phyloP scores from a whole-genome alignment of 345 rosid species.

The Pistacia vera region DNA sequence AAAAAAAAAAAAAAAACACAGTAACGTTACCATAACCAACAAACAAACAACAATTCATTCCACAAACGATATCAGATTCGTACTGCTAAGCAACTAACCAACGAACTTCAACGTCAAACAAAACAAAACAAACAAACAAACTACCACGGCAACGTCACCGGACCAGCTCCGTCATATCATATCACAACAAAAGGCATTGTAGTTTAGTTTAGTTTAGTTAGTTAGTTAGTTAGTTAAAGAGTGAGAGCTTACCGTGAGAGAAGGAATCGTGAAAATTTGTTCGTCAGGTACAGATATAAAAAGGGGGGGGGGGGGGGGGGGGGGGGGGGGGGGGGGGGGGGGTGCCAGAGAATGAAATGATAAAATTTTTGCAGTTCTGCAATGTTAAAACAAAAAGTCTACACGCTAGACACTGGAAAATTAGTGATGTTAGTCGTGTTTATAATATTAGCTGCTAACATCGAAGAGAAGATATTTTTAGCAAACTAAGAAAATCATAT shows the following conservation, averaged over 20 bases:
- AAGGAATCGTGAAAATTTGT: background rate
- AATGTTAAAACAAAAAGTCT: background rate
- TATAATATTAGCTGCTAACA: background rate
- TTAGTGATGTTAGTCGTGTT: background rate
- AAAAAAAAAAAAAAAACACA: background rate
- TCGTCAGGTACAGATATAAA: too few species aligned
- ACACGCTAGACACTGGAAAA: background rate
- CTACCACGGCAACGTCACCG: background rate
- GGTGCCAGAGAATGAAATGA: slow-evolving; percentile 12
- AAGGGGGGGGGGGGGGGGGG: too few species aligned
- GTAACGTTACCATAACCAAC: background rate
- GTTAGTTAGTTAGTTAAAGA: too few species aligned
- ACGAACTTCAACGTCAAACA: background rate
- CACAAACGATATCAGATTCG: background rate
- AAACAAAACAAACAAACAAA: too few species aligned
- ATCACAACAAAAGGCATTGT: too few species aligned
- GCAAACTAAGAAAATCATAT: too few species aligned
- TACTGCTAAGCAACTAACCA: background rate
- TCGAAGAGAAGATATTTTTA: too few species aligned
- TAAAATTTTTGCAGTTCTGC: background rate
- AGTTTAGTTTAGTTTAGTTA: too few species aligned
- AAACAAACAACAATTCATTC: background rate
- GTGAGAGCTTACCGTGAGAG: slow-evolving; percentile 8
- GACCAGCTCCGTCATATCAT: too few species aligned
- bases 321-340: too few species aligned